Percentiles rank a stretch among this genome's conserved stretches.
These are phyloP conservation scores for Creolimax fragrantissima DNA, from an alignment of 78 protist genomes.

Conservation along the genomic window DNA sequence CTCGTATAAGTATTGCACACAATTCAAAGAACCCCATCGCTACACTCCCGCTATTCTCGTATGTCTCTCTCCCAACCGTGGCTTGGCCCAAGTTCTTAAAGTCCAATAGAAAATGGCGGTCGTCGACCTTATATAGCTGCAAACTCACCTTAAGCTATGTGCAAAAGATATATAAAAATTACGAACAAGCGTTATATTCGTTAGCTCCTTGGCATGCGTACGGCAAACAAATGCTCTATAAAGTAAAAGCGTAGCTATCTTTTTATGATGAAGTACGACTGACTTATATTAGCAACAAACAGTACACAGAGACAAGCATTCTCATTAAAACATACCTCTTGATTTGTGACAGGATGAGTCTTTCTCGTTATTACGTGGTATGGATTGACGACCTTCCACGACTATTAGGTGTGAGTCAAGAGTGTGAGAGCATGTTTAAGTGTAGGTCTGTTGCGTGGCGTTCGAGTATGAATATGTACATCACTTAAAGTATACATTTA, in stretches of 20 bases:
- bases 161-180: neutral
- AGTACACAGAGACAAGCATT: too few relatives aligned
- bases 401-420: neutral
- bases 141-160: neutral
- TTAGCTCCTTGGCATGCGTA: too few relatives aligned
- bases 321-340: too few relatives aligned
- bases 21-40: slow-evolving; percentile 13
- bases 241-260: too few relatives aligned
- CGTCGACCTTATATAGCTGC: slow-evolving; percentile 31
- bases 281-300: too few relatives aligned
- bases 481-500: too few relatives aligned
- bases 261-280: too few relatives aligned
- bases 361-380: neutral
- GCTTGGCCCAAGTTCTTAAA: neutral
- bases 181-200: neutral
- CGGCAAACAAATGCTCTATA: too few relatives aligned
- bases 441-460: too few relatives aligned
- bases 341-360: neutral
- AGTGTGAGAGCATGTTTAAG: neutral
- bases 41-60: neutral
- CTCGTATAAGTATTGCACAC: neutral
- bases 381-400: neutral
- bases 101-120: slow-evolving; percentile 14
- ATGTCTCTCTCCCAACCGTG: neutral
- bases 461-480: too few relatives aligned